phyloP scores from a whole-genome alignment of 257 asterid species.

The Petunia secreta region DNA sequence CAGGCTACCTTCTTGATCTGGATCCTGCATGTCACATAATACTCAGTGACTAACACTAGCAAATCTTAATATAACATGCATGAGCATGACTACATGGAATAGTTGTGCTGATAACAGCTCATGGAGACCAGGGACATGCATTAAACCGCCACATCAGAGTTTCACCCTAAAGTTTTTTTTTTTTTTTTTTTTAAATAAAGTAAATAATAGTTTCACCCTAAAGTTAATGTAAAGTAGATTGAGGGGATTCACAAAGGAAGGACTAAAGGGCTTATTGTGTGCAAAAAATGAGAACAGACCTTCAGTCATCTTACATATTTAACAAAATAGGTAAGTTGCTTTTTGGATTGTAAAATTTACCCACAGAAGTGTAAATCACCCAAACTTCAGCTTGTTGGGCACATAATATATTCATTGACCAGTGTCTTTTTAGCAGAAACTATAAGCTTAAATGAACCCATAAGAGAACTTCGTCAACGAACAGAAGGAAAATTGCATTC shows the following conservation, averaged over 20 bases:
- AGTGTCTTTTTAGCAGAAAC: background rate
- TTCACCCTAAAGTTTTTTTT: too few relatives aligned
- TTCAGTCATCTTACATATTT: background rate
- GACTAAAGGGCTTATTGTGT: background rate
- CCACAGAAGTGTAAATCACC: background rate
- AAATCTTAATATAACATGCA: conserved; percentile 16
- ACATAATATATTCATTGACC: background rate
- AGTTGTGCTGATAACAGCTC: background rate
- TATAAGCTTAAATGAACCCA: background rate
- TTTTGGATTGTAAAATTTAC: background rate
- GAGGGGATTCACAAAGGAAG: background rate
- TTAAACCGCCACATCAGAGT: background rate
- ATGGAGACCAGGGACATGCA: background rate
- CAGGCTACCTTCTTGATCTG: conserved; percentile 23
- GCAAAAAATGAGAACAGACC: conserved; percentile 9
- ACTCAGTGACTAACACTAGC: background rate
- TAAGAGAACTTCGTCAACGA: background rate
- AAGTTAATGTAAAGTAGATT: conserved; percentile 3
- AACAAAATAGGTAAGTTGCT: background rate
- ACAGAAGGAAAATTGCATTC: background rate
- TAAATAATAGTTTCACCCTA: too few relatives aligned
- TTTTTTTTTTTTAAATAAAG: too few relatives aligned
- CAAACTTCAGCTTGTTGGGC: background rate
- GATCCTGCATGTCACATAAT: conserved; percentile 20
- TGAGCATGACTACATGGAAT: background rate